Conservation (phyloP, 345 rosid genomes). For the Sisymbrium irio region DNA sequence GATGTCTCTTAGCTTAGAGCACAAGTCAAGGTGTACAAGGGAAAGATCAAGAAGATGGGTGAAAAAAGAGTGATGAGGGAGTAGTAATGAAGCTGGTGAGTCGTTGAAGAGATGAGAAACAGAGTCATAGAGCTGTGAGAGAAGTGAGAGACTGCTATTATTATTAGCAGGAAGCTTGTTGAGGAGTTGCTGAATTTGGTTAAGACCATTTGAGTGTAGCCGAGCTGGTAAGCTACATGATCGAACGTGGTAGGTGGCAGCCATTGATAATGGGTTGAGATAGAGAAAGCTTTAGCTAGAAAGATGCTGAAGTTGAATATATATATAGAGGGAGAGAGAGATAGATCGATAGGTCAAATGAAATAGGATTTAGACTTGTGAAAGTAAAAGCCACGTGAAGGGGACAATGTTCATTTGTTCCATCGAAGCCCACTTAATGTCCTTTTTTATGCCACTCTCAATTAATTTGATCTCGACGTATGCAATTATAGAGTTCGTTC, state of each 20-base stretch:
- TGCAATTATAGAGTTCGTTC: constrained; percentile 15
- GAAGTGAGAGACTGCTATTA: constrained; percentile 31
- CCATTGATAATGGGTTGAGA: constrained; percentile 22
- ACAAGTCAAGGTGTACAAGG: constrained; percentile 41
- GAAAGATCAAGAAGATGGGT: constrained; percentile 35
- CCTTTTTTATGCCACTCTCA: no score
- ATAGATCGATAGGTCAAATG: constrained; percentile 15
- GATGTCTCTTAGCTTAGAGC: constrained; percentile 51
- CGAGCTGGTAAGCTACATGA: constrained; percentile 62
- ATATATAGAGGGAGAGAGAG: background rate
- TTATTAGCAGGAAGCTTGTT: constrained; percentile 21
- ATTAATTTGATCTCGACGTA: constrained; percentile 12
- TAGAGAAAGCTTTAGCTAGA: constrained; percentile 15
- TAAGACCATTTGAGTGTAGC: constrained; percentile 40
- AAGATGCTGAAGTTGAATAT: constrained; percentile 10
- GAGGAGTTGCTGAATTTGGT: constrained; percentile 30
- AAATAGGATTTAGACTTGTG: constrained; percentile 15
- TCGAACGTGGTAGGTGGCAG: constrained; percentile 38
- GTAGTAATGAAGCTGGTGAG: constrained; percentile 25
- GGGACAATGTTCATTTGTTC: constrained; percentile 22
- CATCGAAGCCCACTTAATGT: constrained; percentile 17
- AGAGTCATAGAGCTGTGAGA: constrained; percentile 42
- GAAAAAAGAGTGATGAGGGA: constrained; percentile 30
- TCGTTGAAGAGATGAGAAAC: constrained; percentile 41
- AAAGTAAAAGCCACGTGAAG: constrained; percentile 29